These are phyloP conservation scores for Cladophialophora exuberans DNA, from an alignment of 2,329 filamentous ascomycete species.

Conservation along the genomic window DNA sequence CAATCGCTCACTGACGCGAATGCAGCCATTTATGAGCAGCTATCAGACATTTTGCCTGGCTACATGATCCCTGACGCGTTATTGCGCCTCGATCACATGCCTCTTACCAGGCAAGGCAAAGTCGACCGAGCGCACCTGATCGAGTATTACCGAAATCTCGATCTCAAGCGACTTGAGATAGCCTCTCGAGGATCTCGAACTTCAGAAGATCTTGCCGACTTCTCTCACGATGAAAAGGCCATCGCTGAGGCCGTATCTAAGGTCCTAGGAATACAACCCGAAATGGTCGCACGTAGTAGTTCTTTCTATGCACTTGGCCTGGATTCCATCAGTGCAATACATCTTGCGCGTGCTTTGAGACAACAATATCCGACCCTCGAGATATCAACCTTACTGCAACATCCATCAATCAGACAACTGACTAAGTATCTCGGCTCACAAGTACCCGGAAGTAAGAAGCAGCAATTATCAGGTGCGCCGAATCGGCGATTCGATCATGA, in stretches of 20 bases:
- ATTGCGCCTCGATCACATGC: conserved; percentile 70
- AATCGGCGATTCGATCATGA: neutral
- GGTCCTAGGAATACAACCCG: conserved; percentile 50
- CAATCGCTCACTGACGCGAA: neutral
- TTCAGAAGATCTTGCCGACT: conserved; percentile 1
- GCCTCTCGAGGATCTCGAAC: conserved; percentile 9
- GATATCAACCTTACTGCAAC: conserved; percentile 71
- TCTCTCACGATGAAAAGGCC: conserved; percentile 54
- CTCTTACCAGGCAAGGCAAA: conserved; percentile 75
- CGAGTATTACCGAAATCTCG: conserved; percentile 52
- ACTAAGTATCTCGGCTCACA: conserved; percentile 36
- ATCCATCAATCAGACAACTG: conserved; percentile 68
- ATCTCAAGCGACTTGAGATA: conserved; percentile 49
- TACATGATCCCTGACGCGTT: conserved; percentile 83
- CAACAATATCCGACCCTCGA: conserved; percentile 55
- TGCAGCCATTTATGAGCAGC: conserved; percentile 55
- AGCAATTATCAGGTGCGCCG: neutral
- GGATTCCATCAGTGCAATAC: conserved; percentile 81
- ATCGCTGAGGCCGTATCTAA: conserved; percentile 61
- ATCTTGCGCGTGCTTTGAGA: conserved; percentile 63
- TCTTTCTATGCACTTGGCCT: conserved; percentile 79
- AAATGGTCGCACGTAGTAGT: conserved; percentile 63
- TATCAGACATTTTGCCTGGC: conserved; percentile 62
- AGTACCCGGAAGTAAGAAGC: neutral
- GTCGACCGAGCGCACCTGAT: conserved; percentile 64